Evolutionary conservation across 2,329 filamentous ascomycete species (phyloP).

Genomic region (Aspergillus melleus): DNA sequence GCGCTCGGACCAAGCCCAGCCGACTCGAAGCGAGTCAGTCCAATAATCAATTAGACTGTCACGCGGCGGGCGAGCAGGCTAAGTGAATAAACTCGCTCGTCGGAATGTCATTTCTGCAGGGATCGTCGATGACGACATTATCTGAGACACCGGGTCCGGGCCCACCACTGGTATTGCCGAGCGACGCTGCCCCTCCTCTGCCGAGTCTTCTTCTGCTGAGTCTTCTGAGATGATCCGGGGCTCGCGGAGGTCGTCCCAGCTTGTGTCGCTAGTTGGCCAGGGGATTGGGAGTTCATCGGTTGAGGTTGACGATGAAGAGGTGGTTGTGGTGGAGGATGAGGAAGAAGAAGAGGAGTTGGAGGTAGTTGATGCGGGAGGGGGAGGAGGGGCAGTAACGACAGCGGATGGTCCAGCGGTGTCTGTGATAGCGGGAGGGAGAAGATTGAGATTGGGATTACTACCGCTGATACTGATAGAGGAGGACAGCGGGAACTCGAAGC

Average conservation of each 20-base stretch:
- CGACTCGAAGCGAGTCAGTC: too few relatives aligned
- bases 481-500: conserved; percentile 32
- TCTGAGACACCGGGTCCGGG: too few relatives aligned
- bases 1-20: not conserved
- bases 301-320: not conserved
- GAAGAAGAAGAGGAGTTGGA: not conserved
- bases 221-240: not conserved
- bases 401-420: conserved; percentile 17
- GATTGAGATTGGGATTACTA: not conserved
- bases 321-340: not conserved
- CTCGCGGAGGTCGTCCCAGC: not conserved
- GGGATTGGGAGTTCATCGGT: too few relatives aligned
- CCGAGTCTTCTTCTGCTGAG: not conserved
- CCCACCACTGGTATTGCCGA: not conserved
- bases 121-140: not conserved
- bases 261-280: not conserved
- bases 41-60: too few relatives aligned
- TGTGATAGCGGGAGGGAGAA: conserved; percentile 16
- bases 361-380: not conserved
- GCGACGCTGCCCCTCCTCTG: too few relatives aligned
- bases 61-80: too few relatives aligned
- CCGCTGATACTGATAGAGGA: not conserved
- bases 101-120: not conserved
- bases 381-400: not conserved
- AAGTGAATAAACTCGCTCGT: not conserved